Percentiles rank a stretch among this genome's conserved stretches.
Evolutionary conservation across 164 flowering plant genomes (phyloP).

Genomic region (Vitis rupestris): DNA sequence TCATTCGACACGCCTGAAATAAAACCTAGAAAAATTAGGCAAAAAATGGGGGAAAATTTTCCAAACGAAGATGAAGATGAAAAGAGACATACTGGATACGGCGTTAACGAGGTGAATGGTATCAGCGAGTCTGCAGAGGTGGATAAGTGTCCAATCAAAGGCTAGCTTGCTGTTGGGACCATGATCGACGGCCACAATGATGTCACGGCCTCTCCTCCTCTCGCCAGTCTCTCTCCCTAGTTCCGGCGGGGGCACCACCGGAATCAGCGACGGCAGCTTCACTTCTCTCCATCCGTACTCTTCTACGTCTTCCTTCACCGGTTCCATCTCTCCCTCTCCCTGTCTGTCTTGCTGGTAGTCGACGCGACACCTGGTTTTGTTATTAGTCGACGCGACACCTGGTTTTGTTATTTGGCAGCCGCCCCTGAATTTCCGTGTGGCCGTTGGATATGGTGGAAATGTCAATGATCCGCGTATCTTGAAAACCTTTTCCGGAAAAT

Average conservation of each 20-base stretch:
- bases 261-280: conserved; percentile 55
- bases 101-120: conserved; percentile 81
- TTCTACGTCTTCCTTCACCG: conserved; percentile 60
- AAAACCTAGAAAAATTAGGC: neutral
- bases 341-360: neutral
- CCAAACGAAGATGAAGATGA: neutral
- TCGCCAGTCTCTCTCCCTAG: conserved; percentile 78
- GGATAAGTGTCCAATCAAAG: conserved; percentile 82
- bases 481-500: too few species aligned
- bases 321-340: conserved; percentile 38
- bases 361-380: too few species aligned
- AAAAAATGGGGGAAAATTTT: neutral
- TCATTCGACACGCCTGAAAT: conserved; percentile 54
- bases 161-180: conserved; percentile 94
- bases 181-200: conserved; percentile 82
- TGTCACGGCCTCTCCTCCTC: conserved; percentile 72
- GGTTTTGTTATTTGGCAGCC: too few species aligned
- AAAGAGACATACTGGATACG: conserved; percentile 52
- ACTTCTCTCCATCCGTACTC: conserved; percentile 71
- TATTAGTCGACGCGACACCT: too few species aligned
- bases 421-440: too few species aligned
- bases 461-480: too few species aligned
- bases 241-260: conserved; percentile 56
- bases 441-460: too few species aligned
- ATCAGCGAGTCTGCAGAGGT: conserved; percentile 83